Base-by-base conservation (phyloP, 169 alveolate genomes). In the Plasmodium vinckei region DNA sequence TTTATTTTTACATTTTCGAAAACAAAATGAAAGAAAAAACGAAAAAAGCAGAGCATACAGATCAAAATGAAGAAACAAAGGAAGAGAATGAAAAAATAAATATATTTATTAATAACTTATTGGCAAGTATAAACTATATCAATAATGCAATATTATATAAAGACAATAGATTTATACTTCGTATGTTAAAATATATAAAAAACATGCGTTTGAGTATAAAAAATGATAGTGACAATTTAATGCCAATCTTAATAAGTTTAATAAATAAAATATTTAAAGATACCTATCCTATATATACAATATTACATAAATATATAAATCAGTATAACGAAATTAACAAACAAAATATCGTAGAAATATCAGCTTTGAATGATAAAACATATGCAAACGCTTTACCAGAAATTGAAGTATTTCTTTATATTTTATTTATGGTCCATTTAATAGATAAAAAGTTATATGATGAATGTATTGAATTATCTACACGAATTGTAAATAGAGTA, bases 391-490 rank as follows among this genome's bases (percentile, higher is more conserved):
- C 72, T 15, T 13, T 47, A 53, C 70, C 77, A 25, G 89, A 79
- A 54, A 51, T 79, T 7, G 89, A 79, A 65, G 79, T 65, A 4
- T 65, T 79, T 47, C 64, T 79, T 53, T 79, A 79, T 69, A 44
- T 79, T 27, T 15, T 79, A 57, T 53, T 79, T 17, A 33, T 79
- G 47, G 25, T 79, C 9, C 67, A 79, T 9, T 57, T 79, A 12
- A 13, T 79, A 15, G 89, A 79, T 53, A 47, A 42, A 17, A 79
- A 64, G 65, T 51, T 46, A 44, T 79, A 79, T 69, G 69, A 79
- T 5, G 89, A 91, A 73, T 94, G 94, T 19, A 93, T 93, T 93
- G 57, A 68, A 17, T 72, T 93, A 56, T 94, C 92, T n/a, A 94
- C 68, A 5, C 21, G 47, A 2, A 71, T 93, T 60, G 93, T 94